phyloP scores from a whole-genome alignment of 306 rosid genomes.

The Malus asiatica region DNA sequence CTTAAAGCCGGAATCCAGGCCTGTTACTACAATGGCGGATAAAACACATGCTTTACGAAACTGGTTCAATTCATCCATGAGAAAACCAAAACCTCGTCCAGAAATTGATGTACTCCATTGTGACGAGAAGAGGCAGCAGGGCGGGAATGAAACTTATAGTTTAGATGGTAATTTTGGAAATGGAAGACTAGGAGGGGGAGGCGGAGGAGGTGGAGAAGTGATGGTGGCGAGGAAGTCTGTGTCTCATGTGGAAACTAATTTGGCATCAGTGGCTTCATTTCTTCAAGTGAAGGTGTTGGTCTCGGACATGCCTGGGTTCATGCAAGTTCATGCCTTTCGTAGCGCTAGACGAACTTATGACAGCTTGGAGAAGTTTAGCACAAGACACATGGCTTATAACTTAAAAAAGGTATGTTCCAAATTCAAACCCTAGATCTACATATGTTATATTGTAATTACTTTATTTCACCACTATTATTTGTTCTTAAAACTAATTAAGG shows the following conservation, averaged over 20 bases:
- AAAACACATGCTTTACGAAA: constrained; percentile 26
- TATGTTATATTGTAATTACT: too few relatives aligned
- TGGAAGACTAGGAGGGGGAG: neutral
- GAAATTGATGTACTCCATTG: neutral
- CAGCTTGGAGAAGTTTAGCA: constrained; percentile 71
- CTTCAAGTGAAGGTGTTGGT: constrained; percentile 81
- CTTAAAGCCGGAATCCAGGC: constrained; percentile 23
- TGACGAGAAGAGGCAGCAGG: constrained; percentile 13
- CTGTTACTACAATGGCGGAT: neutral
- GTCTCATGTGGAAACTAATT: constrained; percentile 66
- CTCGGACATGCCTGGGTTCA: constrained; percentile 81
- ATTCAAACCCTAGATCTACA: neutral
- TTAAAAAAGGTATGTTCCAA: constrained; percentile 65
- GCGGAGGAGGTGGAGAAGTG: constrained; percentile 3
- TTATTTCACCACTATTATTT: neutral
- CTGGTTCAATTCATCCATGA: constrained; percentile 36
- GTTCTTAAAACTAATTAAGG: neutral
- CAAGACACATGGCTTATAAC: constrained; percentile 72
- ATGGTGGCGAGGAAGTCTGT: constrained; percentile 67
- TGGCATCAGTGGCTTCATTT: constrained; percentile 51
- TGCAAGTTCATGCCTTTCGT: constrained; percentile 90
- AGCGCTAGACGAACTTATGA: constrained; percentile 74
- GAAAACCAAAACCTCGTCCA: constrained; percentile 29
- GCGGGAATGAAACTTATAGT: neutral
- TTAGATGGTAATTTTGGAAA: neutral